Evolutionary conservation across 2,329 filamentous ascomycete species (phyloP).

Genomic region (Blumeria graminis): DNA sequence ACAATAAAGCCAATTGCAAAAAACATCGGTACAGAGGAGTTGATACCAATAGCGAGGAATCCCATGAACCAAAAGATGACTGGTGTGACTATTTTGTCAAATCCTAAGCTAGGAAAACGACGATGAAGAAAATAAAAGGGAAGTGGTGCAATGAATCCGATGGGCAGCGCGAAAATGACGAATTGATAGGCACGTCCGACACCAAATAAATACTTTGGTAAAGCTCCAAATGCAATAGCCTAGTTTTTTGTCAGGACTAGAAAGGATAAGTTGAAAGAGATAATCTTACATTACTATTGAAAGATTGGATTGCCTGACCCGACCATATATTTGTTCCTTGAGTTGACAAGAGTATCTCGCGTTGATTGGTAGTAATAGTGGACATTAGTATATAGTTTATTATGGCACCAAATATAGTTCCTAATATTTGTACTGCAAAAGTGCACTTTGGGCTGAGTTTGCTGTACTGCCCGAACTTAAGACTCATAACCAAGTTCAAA

Average conservation of each 20-base stretch:
- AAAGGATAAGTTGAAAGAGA: constrained; percentile 5
- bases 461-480: too few species aligned
- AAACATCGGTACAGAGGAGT: constrained; percentile 16
- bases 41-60: constrained; percentile 20
- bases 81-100: constrained; percentile 18
- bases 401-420: constrained; percentile 11
- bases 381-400: too few species aligned
- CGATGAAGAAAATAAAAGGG: constrained; percentile 95
- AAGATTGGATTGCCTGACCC: too few species aligned
- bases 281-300: too few species aligned
- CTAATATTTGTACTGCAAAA: constrained; percentile 20
- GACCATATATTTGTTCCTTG: too few species aligned
- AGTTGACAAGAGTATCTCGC: too few species aligned
- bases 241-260: constrained; percentile 3
- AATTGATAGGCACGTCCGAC: constrained; percentile 17
- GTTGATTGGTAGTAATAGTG: too few species aligned
- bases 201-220: constrained; percentile 21
- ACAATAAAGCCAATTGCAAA: constrained; percentile 16
- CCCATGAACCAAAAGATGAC: constrained; percentile 21
- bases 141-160: constrained; percentile 53
- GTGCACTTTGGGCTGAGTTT: constrained; percentile 13
- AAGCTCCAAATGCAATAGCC: constrained; percentile 17
- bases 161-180: neutral
- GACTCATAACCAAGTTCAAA: too few species aligned
- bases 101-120: constrained; percentile 18